Conservation (phyloP, 2,329 filamentous ascomycete species). For the Aspergillus tamarii region DNA sequence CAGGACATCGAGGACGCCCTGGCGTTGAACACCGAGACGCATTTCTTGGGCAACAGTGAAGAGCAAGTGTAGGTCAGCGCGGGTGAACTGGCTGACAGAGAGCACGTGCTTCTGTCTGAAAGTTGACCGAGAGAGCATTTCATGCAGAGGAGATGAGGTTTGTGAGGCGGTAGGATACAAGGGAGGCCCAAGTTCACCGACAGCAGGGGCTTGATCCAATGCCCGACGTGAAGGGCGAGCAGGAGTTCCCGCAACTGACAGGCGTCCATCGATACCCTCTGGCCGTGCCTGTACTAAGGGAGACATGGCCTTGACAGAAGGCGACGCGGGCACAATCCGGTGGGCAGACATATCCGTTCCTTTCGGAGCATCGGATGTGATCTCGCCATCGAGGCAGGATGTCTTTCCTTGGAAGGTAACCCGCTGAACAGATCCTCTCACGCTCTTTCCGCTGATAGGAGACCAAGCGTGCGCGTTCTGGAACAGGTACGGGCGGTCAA, state of each 20-base stretch:
- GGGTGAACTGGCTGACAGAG: conserved; percentile 87
- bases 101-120: conserved; percentile 91
- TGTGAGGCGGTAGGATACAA: conserved; percentile 56
- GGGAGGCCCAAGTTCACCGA: conserved; percentile 43
- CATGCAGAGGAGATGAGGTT: conserved; percentile 61
- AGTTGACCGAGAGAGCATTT: conserved; percentile 75
- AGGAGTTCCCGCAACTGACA: conserved; percentile 43
- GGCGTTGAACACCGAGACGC: conserved; percentile 89
- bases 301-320: conserved; percentile 57
- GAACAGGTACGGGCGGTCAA: conserved; percentile 70
- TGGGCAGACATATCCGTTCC: conserved; percentile 79
- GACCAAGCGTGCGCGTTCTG: conserved; percentile 63
- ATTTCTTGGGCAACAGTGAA: conserved; percentile 98
- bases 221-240: conserved; percentile 32
- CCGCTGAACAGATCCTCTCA: conserved; percentile 72
- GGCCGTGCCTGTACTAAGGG: conserved; percentile 43
- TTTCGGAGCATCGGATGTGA: conserved; percentile 58
- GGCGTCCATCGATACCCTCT: conserved; percentile 42
- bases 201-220: conserved; percentile 34
- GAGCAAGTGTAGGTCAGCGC: conserved; percentile 84
- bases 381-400: conserved; percentile 72
- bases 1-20: conserved; percentile 85
- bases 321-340: conserved; percentile 55
- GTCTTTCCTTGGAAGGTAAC: conserved; percentile 76
- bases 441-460: conserved; percentile 69